Percentiles rank a stretch among this genome's conserved stretches.
These are phyloP conservation scores for Zymoseptoria tritici DNA, from an alignment of 2,329 filamentous ascomycete species.

Conservation along the genomic window DNA sequence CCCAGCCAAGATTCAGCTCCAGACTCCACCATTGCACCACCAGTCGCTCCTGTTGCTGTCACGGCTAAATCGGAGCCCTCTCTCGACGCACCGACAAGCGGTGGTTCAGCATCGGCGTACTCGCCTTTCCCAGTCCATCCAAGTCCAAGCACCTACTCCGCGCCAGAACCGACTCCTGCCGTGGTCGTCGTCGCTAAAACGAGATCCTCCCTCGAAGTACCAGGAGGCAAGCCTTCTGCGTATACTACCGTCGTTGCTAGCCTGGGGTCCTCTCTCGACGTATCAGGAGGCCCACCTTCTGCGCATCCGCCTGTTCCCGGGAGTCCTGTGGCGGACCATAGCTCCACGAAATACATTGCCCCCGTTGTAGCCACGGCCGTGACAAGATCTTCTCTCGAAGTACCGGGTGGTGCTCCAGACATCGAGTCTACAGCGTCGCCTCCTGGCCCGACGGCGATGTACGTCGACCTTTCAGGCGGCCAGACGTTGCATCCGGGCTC, in stretches of 20 bases:
- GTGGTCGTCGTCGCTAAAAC: background rate
- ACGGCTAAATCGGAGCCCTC: background rate
- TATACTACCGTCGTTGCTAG: background rate
- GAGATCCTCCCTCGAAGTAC: background rate
- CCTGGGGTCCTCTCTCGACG: background rate
- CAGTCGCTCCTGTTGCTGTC: background rate
- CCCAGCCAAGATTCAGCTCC: too few species aligned
- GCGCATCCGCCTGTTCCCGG: too few species aligned
- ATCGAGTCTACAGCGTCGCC: background rate
- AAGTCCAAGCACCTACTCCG: background rate
- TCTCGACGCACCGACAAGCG: background rate
- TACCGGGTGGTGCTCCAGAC: background rate
- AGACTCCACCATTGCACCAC: too few species aligned
- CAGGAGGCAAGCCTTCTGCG: background rate
- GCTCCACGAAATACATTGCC: background rate
- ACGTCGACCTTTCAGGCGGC: constrained; percentile 3
- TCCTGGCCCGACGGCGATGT: background rate
- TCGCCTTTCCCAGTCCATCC: background rate
- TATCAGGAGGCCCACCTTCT: background rate
- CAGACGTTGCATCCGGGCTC: constrained; percentile 13
- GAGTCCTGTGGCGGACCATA: too few species aligned
- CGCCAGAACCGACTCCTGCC: background rate
- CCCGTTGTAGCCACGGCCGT: background rate
- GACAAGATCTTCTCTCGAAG: background rate
- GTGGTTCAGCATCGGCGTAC: background rate